Percentiles rank a stretch among this genome's conserved stretches.
These are phyloP conservation scores for Venustampulla echinocandica DNA, from an alignment of 495 filamentous ascomycete species.

Conservation along the genomic window DNA sequence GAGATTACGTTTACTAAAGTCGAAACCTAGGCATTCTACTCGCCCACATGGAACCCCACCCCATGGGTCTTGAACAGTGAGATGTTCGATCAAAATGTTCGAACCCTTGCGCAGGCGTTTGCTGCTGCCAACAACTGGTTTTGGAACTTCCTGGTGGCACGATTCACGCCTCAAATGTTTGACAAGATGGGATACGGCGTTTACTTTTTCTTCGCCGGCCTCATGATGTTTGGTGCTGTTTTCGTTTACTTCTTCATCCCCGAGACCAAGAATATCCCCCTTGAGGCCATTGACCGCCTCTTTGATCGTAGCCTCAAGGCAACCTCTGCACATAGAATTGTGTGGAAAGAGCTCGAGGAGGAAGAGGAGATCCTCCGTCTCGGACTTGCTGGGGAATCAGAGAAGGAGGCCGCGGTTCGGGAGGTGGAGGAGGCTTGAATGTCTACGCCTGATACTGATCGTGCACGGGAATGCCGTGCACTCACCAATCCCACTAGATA, in stretches of 20 bases:
- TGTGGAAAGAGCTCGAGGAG: conserved; percentile 15
- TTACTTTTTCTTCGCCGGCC: conserved; percentile 32
- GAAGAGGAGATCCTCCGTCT: conserved; percentile 13
- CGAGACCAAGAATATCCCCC: conserved; percentile 29
- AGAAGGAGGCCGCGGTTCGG: conserved; percentile 1
- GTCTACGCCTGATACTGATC: too few relatives aligned
- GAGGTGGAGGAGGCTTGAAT: conserved; percentile 2
- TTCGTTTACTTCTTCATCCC: conserved; percentile 31
- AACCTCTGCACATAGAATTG: conserved; percentile 12
- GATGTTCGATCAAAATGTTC: conserved; percentile 54
- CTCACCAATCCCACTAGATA: too few relatives aligned
- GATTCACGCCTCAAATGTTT: conserved; percentile 43
- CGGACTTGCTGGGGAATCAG: conserved; percentile 4
- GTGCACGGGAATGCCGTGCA: too few relatives aligned
- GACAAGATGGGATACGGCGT: conserved; percentile 39
- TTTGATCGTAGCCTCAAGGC: conserved; percentile 12
- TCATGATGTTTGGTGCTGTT: conserved; percentile 17
- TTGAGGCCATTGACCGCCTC: conserved; percentile 27
- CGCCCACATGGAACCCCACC: conserved; percentile 66
- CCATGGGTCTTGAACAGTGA: conserved; percentile 57
- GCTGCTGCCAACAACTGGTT: conserved; percentile 59
- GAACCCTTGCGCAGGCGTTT: conserved; percentile 58
- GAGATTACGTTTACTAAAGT: too few relatives aligned
- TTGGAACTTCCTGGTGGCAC: conserved; percentile 43
- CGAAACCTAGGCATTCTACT: conserved; percentile 73